Percentiles rank a stretch among this genome's conserved stretches.
These are phyloP conservation scores for Cytospora piceicola DNA, from an alignment of 2,329 filamentous ascomycete species.

Conservation along the genomic window DNA sequence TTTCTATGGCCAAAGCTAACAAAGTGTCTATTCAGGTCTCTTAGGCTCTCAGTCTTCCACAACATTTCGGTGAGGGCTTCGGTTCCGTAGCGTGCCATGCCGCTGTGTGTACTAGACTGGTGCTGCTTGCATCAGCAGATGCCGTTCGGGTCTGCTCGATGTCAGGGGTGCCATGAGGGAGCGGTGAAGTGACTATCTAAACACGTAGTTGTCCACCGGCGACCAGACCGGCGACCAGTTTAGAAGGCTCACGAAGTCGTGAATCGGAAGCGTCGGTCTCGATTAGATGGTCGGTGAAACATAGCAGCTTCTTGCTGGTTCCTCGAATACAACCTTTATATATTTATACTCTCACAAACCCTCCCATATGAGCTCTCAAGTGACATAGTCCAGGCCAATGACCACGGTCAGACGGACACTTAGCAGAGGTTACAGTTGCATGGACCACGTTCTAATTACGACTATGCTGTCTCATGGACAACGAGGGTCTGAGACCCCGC, in stretches of 20 bases:
- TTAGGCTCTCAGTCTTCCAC: not conserved
- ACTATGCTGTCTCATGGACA: not conserved
- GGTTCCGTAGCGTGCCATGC: not conserved
- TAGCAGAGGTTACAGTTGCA: not conserved
- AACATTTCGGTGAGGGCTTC: not conserved
- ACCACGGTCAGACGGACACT: not conserved
- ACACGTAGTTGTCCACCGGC: not conserved
- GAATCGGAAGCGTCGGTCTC: not conserved
- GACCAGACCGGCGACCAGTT: not conserved
- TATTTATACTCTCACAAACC: not conserved
- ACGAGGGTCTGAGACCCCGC: not conserved
- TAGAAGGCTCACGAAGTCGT: not conserved
- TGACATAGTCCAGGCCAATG: not conserved
- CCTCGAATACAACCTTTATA: not conserved
- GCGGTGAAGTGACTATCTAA: no score
- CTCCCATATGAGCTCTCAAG: not conserved
- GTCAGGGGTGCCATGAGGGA: no score
- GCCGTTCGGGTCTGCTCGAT: not conserved
- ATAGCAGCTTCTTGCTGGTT: not conserved
- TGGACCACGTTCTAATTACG: not conserved
- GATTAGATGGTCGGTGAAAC: not conserved
- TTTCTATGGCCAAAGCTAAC: not conserved
- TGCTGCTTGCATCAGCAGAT: not conserved
- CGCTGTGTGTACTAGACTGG: not conserved
- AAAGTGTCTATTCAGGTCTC: not conserved